Evolutionary conservation across 352 stramenopile genomes (phyloP).

Genomic region (Pythium aphanidermatum): DNA sequence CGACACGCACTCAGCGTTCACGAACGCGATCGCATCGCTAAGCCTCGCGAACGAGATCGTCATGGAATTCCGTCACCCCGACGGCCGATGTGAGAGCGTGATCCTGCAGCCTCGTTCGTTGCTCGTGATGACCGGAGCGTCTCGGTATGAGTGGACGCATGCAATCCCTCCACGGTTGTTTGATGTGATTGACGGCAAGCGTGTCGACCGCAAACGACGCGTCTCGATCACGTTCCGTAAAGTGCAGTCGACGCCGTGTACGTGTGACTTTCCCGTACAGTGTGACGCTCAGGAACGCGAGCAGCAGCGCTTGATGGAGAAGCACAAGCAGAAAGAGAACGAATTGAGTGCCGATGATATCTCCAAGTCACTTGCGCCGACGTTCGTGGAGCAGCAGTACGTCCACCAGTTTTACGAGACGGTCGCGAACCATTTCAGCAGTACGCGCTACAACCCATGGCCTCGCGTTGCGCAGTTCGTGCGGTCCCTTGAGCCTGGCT

Average conservation of each 20-base stretch:
- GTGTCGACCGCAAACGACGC: conserved; percentile 54
- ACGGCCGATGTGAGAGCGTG: conserved; percentile 50
- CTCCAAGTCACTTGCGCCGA: conserved; percentile 37
- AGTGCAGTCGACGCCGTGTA: conserved; percentile 58
- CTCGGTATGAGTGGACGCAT: conserved; percentile 87
- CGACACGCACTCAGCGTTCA: conserved; percentile 88
- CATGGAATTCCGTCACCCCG: conserved; percentile 78
- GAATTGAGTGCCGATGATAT: conserved; percentile 13
- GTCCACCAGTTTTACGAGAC: conserved; percentile 87
- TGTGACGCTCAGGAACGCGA: conserved; percentile 41
- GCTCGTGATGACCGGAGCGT: conserved; percentile 75
- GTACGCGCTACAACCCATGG: conserved; percentile 84
- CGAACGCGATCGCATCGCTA: conserved; percentile 70
- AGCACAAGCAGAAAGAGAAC: background rate
- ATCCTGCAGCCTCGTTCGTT: conserved; percentile 68
- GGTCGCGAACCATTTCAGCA: conserved; percentile 77
- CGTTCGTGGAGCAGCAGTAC: conserved; percentile 68
- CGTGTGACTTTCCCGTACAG: conserved; percentile 60
- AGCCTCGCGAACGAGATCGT: conserved; percentile 76
- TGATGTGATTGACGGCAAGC: conserved; percentile 76
- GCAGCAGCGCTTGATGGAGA: conserved; percentile 2
- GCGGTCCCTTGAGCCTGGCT: conserved; percentile 39
- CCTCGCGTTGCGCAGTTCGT: conserved; percentile 69
- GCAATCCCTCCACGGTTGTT: conserved; percentile 76
- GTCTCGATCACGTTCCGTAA: conserved; percentile 88